Percentiles rank a stretch among this genome's conserved stretches.
Evolutionary conservation across 306 rosid genomes (phyloP).

Genomic region (Cicer chorassanicum): DNA sequence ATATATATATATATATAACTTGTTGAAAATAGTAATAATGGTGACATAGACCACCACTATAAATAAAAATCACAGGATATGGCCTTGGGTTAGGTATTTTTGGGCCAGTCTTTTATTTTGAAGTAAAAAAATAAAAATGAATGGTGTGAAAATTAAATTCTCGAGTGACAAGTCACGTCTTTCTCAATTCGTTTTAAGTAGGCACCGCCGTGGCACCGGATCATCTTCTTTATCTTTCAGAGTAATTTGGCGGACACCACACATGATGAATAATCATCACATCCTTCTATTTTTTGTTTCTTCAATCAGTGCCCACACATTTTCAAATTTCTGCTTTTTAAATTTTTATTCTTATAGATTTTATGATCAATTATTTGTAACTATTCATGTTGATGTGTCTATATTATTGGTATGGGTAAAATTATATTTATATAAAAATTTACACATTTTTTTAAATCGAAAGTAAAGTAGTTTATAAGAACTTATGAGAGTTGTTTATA

Average conservation of each 20-base stretch:
- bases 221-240: background rate
- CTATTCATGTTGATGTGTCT: background rate
- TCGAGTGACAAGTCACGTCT: background rate
- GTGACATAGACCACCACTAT: background rate
- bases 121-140: background rate
- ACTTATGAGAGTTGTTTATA: too few relatives aligned
- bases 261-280: background rate
- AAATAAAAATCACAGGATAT: constrained; percentile 1
- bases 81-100: background rate
- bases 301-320: background rate
- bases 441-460: too few relatives aligned
- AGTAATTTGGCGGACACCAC: background rate
- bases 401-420: too few relatives aligned
- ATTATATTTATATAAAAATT: too few relatives aligned
- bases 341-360: background rate
- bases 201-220: background rate
- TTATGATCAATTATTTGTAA: background rate
- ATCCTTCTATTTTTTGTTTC: background rate
- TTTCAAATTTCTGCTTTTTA: background rate
- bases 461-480: too few relatives aligned
- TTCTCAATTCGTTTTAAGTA: background rate
- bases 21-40: background rate
- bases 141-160: constrained; percentile 23
- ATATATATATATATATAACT: too few relatives aligned
- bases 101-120: background rate